A percentile compares a stretch with the other conserved stretches of the same genome.
Evolutionary conservation across 2,329 filamentous ascomycete genomes (phyloP).

Genomic region (Colletotrichum lentis): DNA sequence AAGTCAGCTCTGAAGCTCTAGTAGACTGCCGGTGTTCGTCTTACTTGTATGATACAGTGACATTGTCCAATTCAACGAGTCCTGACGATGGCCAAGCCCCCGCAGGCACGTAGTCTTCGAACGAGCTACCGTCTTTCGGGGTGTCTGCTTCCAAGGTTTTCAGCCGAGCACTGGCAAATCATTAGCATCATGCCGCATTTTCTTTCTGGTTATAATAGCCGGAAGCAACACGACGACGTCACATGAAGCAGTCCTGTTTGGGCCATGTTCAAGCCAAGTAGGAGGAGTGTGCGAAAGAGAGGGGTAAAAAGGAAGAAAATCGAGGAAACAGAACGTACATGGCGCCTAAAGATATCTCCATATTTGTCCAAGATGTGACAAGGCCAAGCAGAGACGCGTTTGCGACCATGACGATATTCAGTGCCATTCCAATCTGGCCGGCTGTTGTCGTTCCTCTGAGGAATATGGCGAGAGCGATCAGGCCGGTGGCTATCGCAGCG

Average conservation of each 20-base stretch:
- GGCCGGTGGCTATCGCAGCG: slow-evolving; percentile 54
- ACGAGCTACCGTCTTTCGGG: slow-evolving; percentile 42
- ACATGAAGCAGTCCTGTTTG: not conserved
- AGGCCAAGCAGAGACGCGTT: slow-evolving; percentile 44
- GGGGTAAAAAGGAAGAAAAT: not conserved
- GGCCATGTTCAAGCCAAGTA: no score
- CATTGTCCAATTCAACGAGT: slow-evolving; percentile 45
- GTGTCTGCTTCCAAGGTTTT: slow-evolving; percentile 43
- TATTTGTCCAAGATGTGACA: slow-evolving; percentile 45
- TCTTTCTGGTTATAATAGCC: not conserved
- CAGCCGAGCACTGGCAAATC: slow-evolving; percentile 37
- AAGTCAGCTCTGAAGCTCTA: not conserved
- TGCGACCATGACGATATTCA: slow-evolving; percentile 43
- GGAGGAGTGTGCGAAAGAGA: not conserved
- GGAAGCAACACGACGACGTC: not conserved
- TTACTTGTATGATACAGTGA: slow-evolving; percentile 46
- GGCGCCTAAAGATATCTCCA: slow-evolving; percentile 45
- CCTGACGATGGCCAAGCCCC: slow-evolving; percentile 47
- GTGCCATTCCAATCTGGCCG: slow-evolving; percentile 39
- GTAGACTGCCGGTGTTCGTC: not conserved
- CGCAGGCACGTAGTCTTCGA: slow-evolving; percentile 39
- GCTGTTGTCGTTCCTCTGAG: slow-evolving; percentile 28
- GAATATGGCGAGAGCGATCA: slow-evolving; percentile 55
- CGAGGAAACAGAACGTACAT: slow-evolving; percentile 19
- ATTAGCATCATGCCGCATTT: not conserved